Evolutionary conservation across 2,329 filamentous ascomycete genomes (phyloP), one percentile per base, ranked within the genome.

Genomic region (Cercospora citrullina): DNA sequence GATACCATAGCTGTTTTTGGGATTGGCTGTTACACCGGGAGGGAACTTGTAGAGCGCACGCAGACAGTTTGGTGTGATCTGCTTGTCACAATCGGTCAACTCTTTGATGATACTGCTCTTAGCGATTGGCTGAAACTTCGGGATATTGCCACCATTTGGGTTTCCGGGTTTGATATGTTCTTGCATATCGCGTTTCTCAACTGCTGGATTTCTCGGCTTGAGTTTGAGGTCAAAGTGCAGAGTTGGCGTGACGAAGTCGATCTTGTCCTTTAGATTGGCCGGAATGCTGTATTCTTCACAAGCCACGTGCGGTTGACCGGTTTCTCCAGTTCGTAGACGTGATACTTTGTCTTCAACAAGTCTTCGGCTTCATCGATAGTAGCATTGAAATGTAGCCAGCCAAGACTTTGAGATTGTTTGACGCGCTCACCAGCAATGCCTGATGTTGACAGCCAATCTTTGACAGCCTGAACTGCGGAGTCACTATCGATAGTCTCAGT

Each of bases 211-310:
- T 64, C 31, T 67, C 63, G 60, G 57, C 23, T 39, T 45, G 48
- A 65, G 68, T 57, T 74, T 68, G 48, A 66, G 64, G 55, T 68
- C 70, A 21, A 87, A 79, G 69, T 84, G 85, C 69, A 86, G 82
- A 16, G 85, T 85, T 0, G 86, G 86, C 0, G 83, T 87, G 42
- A 88, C 82, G 74, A 87, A 87, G 76, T 87, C 85, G 62, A 87
- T 79, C 66, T 87, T 84, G 10, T 79, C 70, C 53, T 79, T 79
- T 14, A 87, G 71, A 48, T 81, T 74, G 30, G 79, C 78, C 1
- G 85, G 85, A 5, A 87, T 76, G 67, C 85, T 84, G 73, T 86
- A 80, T 74, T 72, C 74, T 62, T 80, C 79, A 64, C 79, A 81
- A 26, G 79, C 80, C 39, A 81, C 74, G 48, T 79, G 78, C 61